Base-by-base conservation (phyloP, 768 basidiomycete genomes). In the Collybia nuda region DNA sequence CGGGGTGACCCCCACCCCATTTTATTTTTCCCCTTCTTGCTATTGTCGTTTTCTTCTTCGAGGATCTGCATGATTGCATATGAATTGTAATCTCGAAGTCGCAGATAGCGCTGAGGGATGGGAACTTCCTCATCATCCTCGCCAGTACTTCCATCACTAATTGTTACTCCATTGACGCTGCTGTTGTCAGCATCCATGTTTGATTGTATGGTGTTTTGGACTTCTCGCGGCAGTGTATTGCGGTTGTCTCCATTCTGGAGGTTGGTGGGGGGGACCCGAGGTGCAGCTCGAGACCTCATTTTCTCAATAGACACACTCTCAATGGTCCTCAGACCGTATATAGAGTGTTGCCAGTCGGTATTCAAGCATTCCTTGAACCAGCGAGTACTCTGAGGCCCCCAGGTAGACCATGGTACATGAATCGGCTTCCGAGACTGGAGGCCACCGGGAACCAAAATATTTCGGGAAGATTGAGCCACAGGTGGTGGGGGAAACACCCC, bases 331-430 rank as follows among this genome's bases (percentile, higher is more conserved):
- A 76, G 62, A 5, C 80, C 81, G 55, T 77, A 77, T 23, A 79
- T 67, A 17, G 79, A 76, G 55, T 80, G 76, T 59, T 81, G 78
- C 79, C 79, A 80, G 56, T 82, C 78, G 5, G 76, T 78, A 57
- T 69, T 75, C 38, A 77, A 57, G 42, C 65, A 65, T 55, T 79
- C 78, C 47, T 71, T 67, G 54, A 81, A 81, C 80, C 81, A 81
- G 9, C 80, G 74, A 7, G 80, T 80, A 55, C 67, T 74, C 28
- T 62, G 59, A 1, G 77, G 77, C 11, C 80, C 81, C 80, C 81
- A 81, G 17, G 66, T 63, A 6, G 73, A 67, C 79, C 79, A 81
- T 2, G 74, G 68, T 24, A 79, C 59, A 19, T 61, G 54, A 18
- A 53, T 56, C 17, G 50, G 40, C n/a, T 39, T 32, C 40, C 18